phyloP scores from a whole-genome alignment of 768 basidiomycete genomes.

The Mycena indigotica region DNA sequence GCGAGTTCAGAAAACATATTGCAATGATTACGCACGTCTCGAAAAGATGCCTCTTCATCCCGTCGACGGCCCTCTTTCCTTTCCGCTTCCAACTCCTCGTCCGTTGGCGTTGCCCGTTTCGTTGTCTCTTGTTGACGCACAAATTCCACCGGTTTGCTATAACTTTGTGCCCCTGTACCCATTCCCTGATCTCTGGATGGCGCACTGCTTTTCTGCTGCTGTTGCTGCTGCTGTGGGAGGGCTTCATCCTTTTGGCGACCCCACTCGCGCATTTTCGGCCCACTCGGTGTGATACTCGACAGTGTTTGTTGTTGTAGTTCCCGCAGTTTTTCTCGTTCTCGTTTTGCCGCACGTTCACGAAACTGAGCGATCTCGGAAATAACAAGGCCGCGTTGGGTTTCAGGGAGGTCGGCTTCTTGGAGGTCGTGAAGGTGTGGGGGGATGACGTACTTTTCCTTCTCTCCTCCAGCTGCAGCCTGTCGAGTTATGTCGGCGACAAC shows the following conservation, averaged over 20 bases:
- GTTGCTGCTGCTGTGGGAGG: slow-evolving; percentile 34
- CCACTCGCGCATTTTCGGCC: slow-evolving; percentile 80
- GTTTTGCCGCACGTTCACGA: slow-evolving; percentile 89
- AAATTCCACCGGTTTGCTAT: slow-evolving; percentile 80
- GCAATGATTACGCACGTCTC: slow-evolving; percentile 64
- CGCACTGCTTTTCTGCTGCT: slow-evolving; percentile 32
- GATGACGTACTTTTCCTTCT: slow-evolving; percentile 87
- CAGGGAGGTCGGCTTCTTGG: slow-evolving; percentile 94
- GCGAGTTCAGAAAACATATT: background rate
- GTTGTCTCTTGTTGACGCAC: slow-evolving; percentile 64
- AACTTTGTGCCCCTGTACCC: slow-evolving; percentile 73
- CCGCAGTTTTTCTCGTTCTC: slow-evolving; percentile 85
- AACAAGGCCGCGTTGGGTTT: slow-evolving; percentile 88
- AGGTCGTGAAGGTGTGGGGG: slow-evolving; percentile 97
- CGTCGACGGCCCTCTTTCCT: slow-evolving; percentile 72
- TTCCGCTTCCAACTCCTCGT: slow-evolving; percentile 86
- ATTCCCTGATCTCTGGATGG: slow-evolving; percentile 51
- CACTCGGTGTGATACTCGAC: slow-evolving; percentile 62
- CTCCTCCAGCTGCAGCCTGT: slow-evolving; percentile 71
- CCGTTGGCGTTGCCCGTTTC: slow-evolving; percentile 53
- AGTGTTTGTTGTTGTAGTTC: slow-evolving; percentile 64
- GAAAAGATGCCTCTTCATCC: slow-evolving; percentile 83
- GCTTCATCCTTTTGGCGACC: slow-evolving; percentile 59
- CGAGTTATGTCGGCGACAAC: slow-evolving; percentile 74
- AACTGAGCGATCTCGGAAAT: slow-evolving; percentile 97